Conservation (phyloP, 2,329 filamentous ascomycete genomes). For the Talaromyces sp. region DNA sequence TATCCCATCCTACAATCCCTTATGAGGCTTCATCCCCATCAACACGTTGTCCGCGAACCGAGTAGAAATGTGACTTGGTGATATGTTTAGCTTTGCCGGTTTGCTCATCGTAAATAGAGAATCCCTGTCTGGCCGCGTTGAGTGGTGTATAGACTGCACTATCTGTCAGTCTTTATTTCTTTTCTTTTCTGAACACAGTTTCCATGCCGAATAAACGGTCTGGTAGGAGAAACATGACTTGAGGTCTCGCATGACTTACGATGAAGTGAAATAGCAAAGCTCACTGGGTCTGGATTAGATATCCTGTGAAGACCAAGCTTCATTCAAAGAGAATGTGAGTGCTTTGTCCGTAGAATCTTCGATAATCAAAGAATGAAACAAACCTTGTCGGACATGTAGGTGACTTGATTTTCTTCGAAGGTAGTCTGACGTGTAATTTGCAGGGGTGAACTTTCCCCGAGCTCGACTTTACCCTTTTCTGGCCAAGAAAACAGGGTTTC, state of each 20-base stretch:
- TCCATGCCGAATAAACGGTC: no score
- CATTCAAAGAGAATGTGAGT: conserved; percentile 33
- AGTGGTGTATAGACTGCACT: conserved; percentile 76
- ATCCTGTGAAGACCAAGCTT: conserved; percentile 79
- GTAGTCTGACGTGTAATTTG: conserved; percentile 67
- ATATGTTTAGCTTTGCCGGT: conserved; percentile 76
- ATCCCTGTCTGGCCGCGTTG: conserved; percentile 81
- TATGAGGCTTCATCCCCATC: background rate
- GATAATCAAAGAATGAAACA: no score
- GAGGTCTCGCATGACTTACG: no score
- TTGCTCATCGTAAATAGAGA: conserved; percentile 75
- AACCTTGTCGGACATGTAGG: conserved; percentile 82
- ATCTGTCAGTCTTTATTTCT: no score
- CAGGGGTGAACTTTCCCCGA: conserved; percentile 58
- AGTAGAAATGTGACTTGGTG: conserved; percentile 72
- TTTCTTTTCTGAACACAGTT: no score
- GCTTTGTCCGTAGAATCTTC: no score
- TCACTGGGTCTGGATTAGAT: conserved; percentile 69
- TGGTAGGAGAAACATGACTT: no score
- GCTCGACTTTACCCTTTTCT: conserved; percentile 46
- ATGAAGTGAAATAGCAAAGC: conserved; percentile 84
- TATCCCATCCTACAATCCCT: no score
- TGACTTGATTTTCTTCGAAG: conserved; percentile 72
- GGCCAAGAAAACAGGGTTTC: conserved; percentile 84
- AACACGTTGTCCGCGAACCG: conserved; percentile 51